Evolutionary conservation across 1,139 yeast genomes (phyloP).

Genomic region (Yamadazyma friedrichii): DNA sequence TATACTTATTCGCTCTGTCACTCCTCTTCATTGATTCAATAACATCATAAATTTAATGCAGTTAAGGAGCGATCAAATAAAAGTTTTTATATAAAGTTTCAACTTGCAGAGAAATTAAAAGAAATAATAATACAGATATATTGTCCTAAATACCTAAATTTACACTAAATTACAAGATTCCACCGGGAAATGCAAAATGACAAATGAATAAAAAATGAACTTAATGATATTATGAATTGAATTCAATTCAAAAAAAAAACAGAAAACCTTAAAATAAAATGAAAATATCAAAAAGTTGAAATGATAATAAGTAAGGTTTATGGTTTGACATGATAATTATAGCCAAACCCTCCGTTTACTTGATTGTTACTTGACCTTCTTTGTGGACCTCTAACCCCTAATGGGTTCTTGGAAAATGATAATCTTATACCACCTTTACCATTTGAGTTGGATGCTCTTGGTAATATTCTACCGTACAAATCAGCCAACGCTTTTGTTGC

Average conservation of each 20-base stretch:
- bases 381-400: constrained; percentile 85
- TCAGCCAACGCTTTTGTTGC: constrained; percentile 95
- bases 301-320: constrained; percentile 1
- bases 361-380: constrained; percentile 43
- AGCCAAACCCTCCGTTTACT: constrained; percentile 17
- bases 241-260: too few species aligned
- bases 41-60: too few species aligned
- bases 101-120: neutral
- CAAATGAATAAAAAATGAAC: too few species aligned
- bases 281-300: neutral
- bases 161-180: constrained; percentile 5
- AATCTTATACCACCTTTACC: constrained; percentile 94
- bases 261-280: neutral
- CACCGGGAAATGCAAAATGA: neutral
- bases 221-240: neutral
- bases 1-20: too few species aligned
- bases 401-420: constrained; percentile 91
- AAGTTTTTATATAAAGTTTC: too few species aligned
- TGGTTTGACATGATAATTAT: constrained; percentile 14
- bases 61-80: too few species aligned
- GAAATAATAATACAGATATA: constrained; percentile 5
- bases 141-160: constrained; percentile 6
- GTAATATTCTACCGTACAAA: constrained; percentile 81
- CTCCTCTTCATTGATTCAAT: too few species aligned
- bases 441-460: constrained; percentile 63